Base-by-base conservation (phyloP, 2,329 filamentous ascomycete genomes). In the Aspergillus jensenii region DNA sequence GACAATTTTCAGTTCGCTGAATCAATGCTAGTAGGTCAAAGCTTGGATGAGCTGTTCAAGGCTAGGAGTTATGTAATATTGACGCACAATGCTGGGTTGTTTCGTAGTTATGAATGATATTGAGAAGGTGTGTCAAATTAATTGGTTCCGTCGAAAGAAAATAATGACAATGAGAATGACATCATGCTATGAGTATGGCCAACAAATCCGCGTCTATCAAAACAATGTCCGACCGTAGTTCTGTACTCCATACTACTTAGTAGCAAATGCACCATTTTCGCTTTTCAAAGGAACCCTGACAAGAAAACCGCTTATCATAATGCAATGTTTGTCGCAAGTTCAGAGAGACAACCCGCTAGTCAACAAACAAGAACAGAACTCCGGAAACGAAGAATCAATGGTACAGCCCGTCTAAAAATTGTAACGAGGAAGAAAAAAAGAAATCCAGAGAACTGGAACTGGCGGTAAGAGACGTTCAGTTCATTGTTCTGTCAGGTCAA, bases 401-500 rank as follows among this genome's bases (percentile, higher is more conserved):
- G 9, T 3, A 3, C 58, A 59, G 19, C 59, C 56, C 43, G 59
- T 65, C 23, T 33, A 56, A 41, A 46, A 49, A 57, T 27, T 25
- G 47, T 27, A 37, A 25, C 3, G 8, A 31, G 27, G 8, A 31
- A 31, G 27, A 31, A 31, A 31, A 21, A 19, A 21, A 21, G 17
- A 17, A 3, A 9, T 31, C 9, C 8, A 11, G 27, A 11, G 17
- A 3, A 50, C 48, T 19, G 21, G 52, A 57, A 48, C 43, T 56
- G 47, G 27, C 25, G 49, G 17, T 19, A 48, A 31, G 17, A 12
- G 8, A 11, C 27, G 8, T 3, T 31, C 27, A 31, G 27, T 31
- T 9, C 27, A 31, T 9, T 31, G 27, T 11, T 39, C 40, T 3
- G 14, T 74, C 84, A 91, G 58, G 88, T 91, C 62, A 90, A 79